Evolutionary conservation across 2,329 filamentous ascomycete genomes (phyloP).

Genomic region (Penicillium sp.): DNA sequence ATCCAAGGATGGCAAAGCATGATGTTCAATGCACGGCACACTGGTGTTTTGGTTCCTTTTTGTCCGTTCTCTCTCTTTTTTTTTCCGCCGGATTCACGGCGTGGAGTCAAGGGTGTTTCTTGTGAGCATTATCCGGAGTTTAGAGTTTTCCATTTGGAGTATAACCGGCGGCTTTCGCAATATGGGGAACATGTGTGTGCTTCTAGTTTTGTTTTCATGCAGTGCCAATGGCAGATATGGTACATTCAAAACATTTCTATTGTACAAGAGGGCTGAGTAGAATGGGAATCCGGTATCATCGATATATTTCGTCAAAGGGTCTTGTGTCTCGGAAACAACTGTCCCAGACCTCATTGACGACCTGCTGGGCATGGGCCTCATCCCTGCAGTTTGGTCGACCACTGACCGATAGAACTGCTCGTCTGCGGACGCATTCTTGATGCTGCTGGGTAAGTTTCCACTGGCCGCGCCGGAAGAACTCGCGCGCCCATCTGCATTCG

Average conservation of each 20-base stretch:
- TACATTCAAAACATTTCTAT: conserved; percentile 21
- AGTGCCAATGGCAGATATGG: conserved; percentile 18
- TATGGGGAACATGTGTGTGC: conserved; percentile 15
- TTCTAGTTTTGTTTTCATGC: conserved; percentile 15
- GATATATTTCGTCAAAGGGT: conserved; percentile 95
- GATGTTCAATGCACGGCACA: conserved; percentile 13
- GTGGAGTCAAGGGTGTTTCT: conserved; percentile 3
- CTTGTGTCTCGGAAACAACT: conserved; percentile 91
- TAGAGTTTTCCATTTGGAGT: conserved; percentile 7
- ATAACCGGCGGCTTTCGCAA: conserved; percentile 13
- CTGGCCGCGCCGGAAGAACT: conserved; percentile 78
- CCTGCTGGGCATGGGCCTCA: conserved; percentile 75
- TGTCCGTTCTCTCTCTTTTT: too few species aligned
- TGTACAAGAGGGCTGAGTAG: conserved; percentile 13
- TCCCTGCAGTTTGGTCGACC: conserved; percentile 75
- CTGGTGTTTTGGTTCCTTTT: conserved; percentile 21
- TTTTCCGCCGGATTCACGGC: too few species aligned
- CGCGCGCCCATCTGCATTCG: conserved; percentile 83
- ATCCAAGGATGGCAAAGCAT: conserved; percentile 32
- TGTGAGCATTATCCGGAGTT: conserved; percentile 17
- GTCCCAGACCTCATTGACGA: conserved; percentile 98
- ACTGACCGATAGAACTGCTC: conserved; percentile 74
- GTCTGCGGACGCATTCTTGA: conserved; percentile 79
- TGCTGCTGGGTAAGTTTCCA: conserved; percentile 88
- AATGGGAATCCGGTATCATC: conserved; percentile 37